phyloP scores from a whole-genome alignment of 371 early-diverging fungal genomes.

The Mucor sp. region DNA sequence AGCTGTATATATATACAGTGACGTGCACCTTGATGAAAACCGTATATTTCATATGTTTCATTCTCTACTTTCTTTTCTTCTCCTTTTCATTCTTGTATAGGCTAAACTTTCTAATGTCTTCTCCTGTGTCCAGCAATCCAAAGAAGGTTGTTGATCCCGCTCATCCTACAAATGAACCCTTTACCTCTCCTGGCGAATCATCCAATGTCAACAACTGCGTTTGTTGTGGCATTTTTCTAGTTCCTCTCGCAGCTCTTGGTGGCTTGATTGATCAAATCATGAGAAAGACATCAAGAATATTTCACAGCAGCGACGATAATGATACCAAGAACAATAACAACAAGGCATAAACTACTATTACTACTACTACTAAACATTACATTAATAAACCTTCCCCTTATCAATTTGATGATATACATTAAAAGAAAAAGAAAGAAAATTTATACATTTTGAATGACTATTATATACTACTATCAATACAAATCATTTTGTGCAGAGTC shows the following conservation, averaged over 20 bases:
- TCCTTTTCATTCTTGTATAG: not conserved
- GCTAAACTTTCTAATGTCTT: not conserved
- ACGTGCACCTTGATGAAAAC: not conserved
- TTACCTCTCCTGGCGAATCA: constrained; percentile 26
- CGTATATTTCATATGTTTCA: not conserved
- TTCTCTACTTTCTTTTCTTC: not conserved
- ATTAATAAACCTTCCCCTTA: not conserved
- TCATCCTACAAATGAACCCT: constrained; percentile 33
- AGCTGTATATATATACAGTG: not conserved
- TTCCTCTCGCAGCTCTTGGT: constrained; percentile 38
- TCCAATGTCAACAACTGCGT: constrained; percentile 31
- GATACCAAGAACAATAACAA: not conserved
- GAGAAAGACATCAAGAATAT: constrained; percentile 26
- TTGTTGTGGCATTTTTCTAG: constrained; percentile 34
- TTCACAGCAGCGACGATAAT: not conserved
- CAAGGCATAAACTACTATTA: not conserved
- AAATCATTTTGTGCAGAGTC: constrained; percentile 80
- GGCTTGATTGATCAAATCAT: constrained; percentile 34
- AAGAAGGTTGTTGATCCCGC: constrained; percentile 5
- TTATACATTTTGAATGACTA: not conserved
- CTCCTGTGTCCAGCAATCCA: not conserved
- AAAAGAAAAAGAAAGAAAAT: not conserved
- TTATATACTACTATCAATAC: constrained; percentile 51
- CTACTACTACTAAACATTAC: not conserved
- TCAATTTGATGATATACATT: not conserved